phyloP scores from a whole-genome alignment of 129 eudicot genomes.

The Chrysanthemum lavandulifolium region DNA sequence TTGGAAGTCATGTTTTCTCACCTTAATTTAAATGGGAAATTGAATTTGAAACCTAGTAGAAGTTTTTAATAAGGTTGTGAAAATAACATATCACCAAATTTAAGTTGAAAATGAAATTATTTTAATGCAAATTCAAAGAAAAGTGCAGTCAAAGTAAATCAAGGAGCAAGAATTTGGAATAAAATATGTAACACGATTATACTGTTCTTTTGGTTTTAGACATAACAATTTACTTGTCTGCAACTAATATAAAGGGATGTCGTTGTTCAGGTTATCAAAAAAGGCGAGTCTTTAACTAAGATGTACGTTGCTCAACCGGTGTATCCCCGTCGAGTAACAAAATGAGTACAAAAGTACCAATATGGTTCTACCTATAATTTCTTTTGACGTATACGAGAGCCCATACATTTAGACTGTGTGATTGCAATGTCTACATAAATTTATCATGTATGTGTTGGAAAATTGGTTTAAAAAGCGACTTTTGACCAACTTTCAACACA shows the following conservation, averaged over 20 bases:
- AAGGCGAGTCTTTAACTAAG: too few relatives aligned
- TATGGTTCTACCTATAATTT: too few relatives aligned
- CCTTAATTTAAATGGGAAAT: not conserved
- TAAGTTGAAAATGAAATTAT: conserved; percentile 4
- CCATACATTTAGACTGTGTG: too few relatives aligned
- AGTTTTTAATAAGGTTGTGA: not conserved
- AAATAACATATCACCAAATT: conserved; percentile 22
- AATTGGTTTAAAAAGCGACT: too few relatives aligned
- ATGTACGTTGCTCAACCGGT: too few relatives aligned
- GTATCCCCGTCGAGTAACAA: not conserved
- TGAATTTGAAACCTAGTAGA: not conserved
- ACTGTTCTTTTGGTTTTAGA: not conserved
- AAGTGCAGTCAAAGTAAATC: conserved; percentile 8
- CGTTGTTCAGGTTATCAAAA: too few relatives aligned
- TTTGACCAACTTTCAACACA: too few relatives aligned
- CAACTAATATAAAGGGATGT: too few relatives aligned
- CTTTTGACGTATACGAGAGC: too few relatives aligned
- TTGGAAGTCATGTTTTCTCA: not conserved
- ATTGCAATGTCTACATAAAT: not conserved
- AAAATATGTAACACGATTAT: not conserved
- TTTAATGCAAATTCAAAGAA: not conserved
- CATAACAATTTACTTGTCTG: not conserved
- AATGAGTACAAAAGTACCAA: not conserved
- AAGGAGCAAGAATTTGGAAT: not conserved
- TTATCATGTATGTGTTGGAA: not conserved